phyloP scores from a whole-genome alignment of 306 rosid genomes.

The Morella rubra region DNA sequence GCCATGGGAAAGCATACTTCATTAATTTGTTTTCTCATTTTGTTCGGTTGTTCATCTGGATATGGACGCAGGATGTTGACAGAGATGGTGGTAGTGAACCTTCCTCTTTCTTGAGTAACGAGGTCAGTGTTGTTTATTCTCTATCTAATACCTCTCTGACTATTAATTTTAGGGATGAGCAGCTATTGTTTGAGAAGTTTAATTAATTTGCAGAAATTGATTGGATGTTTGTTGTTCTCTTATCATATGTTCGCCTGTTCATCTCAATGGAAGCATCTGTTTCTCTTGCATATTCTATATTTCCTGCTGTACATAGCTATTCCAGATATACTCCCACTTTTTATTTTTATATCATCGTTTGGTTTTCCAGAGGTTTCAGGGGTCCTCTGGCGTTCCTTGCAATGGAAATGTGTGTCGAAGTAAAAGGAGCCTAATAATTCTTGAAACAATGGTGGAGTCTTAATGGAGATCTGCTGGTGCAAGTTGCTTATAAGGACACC shows the following conservation, averaged over 20 bases:
- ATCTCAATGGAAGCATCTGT: background rate
- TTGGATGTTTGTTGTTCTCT: background rate
- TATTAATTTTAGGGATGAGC: conserved; percentile 2
- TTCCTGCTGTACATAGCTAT: background rate
- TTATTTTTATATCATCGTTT: background rate
- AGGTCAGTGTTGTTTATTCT: conserved; percentile 40
- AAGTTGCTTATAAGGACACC: background rate
- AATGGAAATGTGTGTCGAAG: background rate
- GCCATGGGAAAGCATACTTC: background rate
- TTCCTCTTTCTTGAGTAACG: conserved; percentile 41
- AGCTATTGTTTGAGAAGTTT: background rate
- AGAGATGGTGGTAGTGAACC: conserved; percentile 35
- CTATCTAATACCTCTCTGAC: conserved; percentile 16
- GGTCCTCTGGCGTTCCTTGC: background rate
- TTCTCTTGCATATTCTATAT: background rate
- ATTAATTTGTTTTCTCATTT: conserved; percentile 6
- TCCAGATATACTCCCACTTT: background rate
- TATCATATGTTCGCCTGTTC: background rate
- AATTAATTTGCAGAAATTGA: background rate
- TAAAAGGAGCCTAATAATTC: background rate
- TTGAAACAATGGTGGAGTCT: background rate
- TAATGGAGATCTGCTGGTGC: background rate
- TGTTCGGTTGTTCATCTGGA: conserved; percentile 17
- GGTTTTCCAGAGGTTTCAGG: background rate
- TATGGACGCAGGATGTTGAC: conserved; percentile 44